Percentiles rank a stretch among this genome's conserved stretches.
phyloP scores from a whole-genome alignment of 495 filamentous ascomycete genomes.

The Neurospora sp. region DNA sequence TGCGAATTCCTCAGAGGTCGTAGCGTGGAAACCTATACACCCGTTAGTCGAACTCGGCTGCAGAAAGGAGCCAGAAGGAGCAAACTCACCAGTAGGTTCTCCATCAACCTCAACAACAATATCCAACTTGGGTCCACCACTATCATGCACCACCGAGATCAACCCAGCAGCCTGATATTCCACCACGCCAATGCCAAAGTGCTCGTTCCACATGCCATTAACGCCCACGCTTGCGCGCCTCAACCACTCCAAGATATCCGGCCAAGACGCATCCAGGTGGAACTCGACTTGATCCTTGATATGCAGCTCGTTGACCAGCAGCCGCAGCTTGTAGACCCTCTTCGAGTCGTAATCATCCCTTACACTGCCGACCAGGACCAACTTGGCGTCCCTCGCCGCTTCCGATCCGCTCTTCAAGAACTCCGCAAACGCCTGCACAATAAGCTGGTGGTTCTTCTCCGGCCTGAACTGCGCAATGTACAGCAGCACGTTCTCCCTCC shows the following conservation, averaged over 20 bases:
- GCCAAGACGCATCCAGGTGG: constrained; percentile 80
- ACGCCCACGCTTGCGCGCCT: constrained; percentile 67
- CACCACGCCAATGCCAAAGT: constrained; percentile 96
- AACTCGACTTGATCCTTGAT: constrained; percentile 79
- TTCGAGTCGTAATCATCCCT: constrained; percentile 74
- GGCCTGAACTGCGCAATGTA: constrained; percentile 97
- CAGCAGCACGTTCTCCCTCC: constrained; percentile 58
- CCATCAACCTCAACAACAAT: constrained; percentile 77
- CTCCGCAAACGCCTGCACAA: constrained; percentile 72
- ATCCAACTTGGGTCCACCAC: constrained; percentile 83
- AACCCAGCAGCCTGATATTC: constrained; percentile 96
- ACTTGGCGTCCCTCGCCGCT: constrained; percentile 45
- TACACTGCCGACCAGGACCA: constrained; percentile 82
- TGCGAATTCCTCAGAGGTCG: constrained; percentile 65
- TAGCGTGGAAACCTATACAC: constrained; percentile 69
- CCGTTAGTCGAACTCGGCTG: constrained; percentile 6
- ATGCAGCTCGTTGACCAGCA: constrained; percentile 78
- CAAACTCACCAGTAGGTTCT: constrained; percentile 52
- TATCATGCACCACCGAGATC: constrained; percentile 83
- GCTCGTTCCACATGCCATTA: constrained; percentile 99
- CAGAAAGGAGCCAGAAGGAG: background rate
- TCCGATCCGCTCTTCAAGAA: constrained; percentile 38
- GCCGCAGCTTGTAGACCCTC: constrained; percentile 79
- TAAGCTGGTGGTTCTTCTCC: constrained; percentile 86
- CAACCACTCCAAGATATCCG: constrained; percentile 70